Percentiles rank a stretch among this genome's conserved stretches.
These are phyloP conservation scores for Neonectria sp. DNA, from an alignment of 2,329 filamentous ascomycete genomes.

Conservation along the genomic window DNA sequence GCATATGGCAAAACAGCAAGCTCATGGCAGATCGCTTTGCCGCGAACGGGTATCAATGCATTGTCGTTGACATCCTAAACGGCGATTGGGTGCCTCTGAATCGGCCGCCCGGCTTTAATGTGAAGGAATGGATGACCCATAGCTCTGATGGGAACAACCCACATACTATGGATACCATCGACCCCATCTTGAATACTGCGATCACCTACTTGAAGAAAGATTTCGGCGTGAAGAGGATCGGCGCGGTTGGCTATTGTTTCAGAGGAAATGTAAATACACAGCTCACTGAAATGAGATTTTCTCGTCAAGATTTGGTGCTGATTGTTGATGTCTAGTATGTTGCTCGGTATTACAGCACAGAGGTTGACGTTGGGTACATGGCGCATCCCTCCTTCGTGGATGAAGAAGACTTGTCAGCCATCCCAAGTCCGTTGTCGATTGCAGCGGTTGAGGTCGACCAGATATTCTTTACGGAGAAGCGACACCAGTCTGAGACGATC, in stretches of 20 bases:
- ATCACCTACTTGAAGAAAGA: conserved; percentile 71
- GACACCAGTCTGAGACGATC: conserved; percentile 75
- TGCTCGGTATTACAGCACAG: conserved; percentile 72
- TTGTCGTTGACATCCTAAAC: conserved; percentile 52
- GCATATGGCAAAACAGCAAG: conserved; percentile 62
- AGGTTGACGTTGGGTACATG: conserved; percentile 78
- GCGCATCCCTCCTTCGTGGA: conserved; percentile 85
- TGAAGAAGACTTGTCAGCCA: conserved; percentile 74
- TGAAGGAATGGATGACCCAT: conserved; percentile 50
- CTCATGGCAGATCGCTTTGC: conserved; percentile 56
- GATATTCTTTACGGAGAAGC: conserved; percentile 75
- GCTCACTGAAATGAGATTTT: neutral
- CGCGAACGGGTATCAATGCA: conserved; percentile 48
- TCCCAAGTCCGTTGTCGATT: conserved; percentile 79
- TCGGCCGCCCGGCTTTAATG: conserved; percentile 42
- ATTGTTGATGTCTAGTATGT: too few relatives aligned
- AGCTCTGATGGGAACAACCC: conserved; percentile 63
- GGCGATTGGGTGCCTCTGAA: conserved; percentile 62
- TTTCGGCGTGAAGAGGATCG: conserved; percentile 70
- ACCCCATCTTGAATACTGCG: conserved; percentile 47
- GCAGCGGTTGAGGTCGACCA: conserved; percentile 73
- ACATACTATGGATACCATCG: conserved; percentile 46
- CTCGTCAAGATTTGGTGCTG: too few relatives aligned
- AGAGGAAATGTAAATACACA: conserved; percentile 74
- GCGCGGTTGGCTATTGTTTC: conserved; percentile 80